Percentiles rank a stretch among this genome's conserved stretches.
Conservation (phyloP, 78 protist species). For the Mastigamoeba balamuthi region DNA sequence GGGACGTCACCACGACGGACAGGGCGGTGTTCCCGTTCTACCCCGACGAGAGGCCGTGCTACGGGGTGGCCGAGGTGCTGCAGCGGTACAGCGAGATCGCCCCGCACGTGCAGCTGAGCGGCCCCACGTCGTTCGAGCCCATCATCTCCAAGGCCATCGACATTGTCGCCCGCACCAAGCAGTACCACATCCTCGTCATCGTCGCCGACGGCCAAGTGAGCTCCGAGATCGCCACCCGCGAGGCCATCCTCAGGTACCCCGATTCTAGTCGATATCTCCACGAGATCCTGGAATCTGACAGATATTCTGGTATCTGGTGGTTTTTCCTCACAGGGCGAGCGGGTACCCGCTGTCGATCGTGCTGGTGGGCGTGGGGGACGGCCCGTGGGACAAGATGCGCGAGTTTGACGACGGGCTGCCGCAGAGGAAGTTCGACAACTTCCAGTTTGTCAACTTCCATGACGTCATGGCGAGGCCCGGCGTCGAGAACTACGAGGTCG, state of each 20-base stretch:
- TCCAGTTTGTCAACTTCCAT: constrained; percentile 44
- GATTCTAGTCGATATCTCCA: too few relatives aligned
- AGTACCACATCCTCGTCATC: constrained; percentile 47
- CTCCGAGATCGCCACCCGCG: background rate
- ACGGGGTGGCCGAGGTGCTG: constrained; percentile 41
- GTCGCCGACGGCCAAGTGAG: constrained; percentile 20
- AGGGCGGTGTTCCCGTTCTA: constrained; percentile 38
- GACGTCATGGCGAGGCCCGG: constrained; percentile 12
- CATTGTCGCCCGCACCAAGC: constrained; percentile 9
- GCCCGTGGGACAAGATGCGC: constrained; percentile 50
- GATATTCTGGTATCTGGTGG: too few relatives aligned
- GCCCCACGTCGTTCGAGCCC: constrained; percentile 74
- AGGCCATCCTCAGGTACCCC: background rate
- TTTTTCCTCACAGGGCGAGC: too few relatives aligned
- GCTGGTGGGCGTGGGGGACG: constrained; percentile 14
- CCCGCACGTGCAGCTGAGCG: constrained; percentile 44
- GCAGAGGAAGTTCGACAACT: constrained; percentile 36
- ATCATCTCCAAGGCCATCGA: constrained; percentile 19
- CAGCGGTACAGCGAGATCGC: constrained; percentile 45
- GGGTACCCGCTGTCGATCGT: constrained; percentile 18
- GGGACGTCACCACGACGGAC: constrained; percentile 35
- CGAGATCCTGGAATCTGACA: too few relatives aligned
- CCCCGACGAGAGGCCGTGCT: constrained; percentile 27
- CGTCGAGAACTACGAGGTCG: constrained; percentile 35
- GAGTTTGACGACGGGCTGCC: constrained; percentile 48